Conservation (phyloP, 495 filamentous ascomycete genomes). For the Penicillium desertorum region DNA sequence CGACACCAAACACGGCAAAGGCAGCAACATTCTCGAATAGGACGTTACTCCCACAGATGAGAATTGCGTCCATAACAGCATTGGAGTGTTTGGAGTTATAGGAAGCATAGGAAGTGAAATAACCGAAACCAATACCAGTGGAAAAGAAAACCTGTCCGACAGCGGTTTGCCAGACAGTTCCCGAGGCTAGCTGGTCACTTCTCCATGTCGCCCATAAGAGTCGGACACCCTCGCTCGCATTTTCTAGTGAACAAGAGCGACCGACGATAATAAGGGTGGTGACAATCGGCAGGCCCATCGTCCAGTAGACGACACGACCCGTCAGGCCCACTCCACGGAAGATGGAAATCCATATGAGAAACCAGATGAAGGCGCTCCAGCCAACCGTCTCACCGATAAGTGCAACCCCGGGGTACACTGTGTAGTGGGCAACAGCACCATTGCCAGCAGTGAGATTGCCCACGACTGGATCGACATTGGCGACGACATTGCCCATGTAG, state of each 20-base stretch:
- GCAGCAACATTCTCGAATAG: conserved; percentile 43
- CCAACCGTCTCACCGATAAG: conserved; percentile 40
- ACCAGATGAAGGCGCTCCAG: conserved; percentile 43
- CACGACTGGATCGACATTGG: conserved; percentile 28
- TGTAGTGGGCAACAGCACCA: conserved; percentile 21
- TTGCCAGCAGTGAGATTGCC: conserved; percentile 24
- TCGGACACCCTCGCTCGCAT: conserved; percentile 32
- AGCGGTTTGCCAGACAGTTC: conserved; percentile 31
- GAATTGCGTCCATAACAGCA: conserved; percentile 40
- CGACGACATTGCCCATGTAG: conserved; percentile 34
- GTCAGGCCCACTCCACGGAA: conserved; percentile 42
- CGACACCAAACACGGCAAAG: conserved; percentile 43
- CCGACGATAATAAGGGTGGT: conserved; percentile 40
- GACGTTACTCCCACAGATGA: conserved; percentile 39
- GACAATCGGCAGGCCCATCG: conserved; percentile 45
- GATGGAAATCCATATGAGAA: conserved; percentile 40
- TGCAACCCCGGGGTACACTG: conserved; percentile 21
- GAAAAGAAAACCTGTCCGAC: conserved; percentile 33
- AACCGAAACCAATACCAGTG: conserved; percentile 29
- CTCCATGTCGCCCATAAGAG: conserved; percentile 33
- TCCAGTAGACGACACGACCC: conserved; percentile 45
- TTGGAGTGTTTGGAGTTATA: conserved; percentile 35
- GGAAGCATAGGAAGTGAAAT: conserved; percentile 32
- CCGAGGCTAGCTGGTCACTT: conserved; percentile 24
- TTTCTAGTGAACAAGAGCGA: conserved; percentile 33